A percentile compares a stretch with the other conserved stretches of the same genome.
These are phyloP conservation scores for Pythium brachiatum DNA, from an alignment of 352 stramenopile genomes.

Conservation along the genomic window DNA sequence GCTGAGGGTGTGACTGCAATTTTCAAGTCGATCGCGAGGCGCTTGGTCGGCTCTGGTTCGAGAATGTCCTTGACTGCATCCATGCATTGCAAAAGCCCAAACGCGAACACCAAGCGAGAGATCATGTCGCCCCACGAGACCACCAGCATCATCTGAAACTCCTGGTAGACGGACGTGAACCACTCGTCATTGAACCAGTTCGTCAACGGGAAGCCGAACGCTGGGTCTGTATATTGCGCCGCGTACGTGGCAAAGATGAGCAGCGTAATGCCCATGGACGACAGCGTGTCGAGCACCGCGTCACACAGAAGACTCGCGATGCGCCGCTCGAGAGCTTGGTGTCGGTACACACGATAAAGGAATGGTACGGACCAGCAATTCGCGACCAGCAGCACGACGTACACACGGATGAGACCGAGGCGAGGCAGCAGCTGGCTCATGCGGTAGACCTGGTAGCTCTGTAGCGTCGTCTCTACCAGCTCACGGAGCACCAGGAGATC, in stretches of 20 bases:
- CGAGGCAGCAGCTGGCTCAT: slow-evolving; percentile 1
- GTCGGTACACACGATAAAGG: neutral
- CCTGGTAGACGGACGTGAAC: slow-evolving; percentile 2
- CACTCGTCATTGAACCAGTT: slow-evolving; percentile 8
- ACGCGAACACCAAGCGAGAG: neutral
- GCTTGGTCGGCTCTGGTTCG: no score
- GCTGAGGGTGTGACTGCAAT: no score
- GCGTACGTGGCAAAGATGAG: slow-evolving; percentile 2
- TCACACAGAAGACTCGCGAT: slow-evolving; percentile 2
- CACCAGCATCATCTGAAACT: slow-evolving; percentile 16
- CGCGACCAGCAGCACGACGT: slow-evolving; percentile 5
- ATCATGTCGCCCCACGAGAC: slow-evolving; percentile 10
- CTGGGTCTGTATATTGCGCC: slow-evolving; percentile 2
- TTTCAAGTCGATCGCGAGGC: no score
- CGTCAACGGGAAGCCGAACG: neutral
- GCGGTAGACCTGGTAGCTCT: slow-evolving; percentile 6
- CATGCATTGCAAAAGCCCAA: slow-evolving; percentile 6
- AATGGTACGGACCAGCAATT: slow-evolving; percentile 13
- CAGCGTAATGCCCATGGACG: slow-evolving; percentile 8
- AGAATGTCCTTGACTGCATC: slow-evolving; percentile 8
- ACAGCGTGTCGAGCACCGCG: slow-evolving; percentile 6
- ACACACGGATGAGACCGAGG: slow-evolving; percentile 19
- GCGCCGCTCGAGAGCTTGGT: neutral
- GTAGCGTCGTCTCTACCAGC: slow-evolving; percentile 1
- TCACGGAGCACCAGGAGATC: neutral